Conservation (phyloP, 768 basidiomycete genomes). For the Aureoboletus auriporus region DNA sequence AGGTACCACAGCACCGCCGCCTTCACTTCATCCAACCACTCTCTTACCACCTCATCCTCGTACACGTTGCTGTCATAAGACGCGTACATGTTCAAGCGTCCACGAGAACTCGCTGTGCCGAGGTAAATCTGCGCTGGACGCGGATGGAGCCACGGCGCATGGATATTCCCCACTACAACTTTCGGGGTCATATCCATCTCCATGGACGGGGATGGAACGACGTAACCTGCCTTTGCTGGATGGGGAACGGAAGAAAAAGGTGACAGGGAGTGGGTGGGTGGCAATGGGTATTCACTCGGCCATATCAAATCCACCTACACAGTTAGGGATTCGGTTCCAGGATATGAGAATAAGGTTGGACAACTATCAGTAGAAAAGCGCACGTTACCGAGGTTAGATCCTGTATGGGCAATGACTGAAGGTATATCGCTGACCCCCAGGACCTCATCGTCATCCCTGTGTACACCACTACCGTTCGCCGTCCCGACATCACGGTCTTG, state of each 20-base stretch:
- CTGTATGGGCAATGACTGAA: conserved; percentile 8
- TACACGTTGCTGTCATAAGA: conserved; percentile 47
- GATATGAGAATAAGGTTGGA: not conserved
- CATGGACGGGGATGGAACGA: not conserved
- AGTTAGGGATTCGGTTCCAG: too few relatives aligned
- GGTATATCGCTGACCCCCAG: conserved; percentile 4
- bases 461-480: too few relatives aligned
- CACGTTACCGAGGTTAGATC: conserved; percentile 30
- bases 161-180: conserved; percentile 4
- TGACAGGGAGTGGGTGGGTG: conserved; percentile 7
- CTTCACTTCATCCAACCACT: conserved; percentile 47
- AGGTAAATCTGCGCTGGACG: conserved; percentile 44
- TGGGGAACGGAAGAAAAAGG: conserved; percentile 18
- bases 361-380: not conserved
- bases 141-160: conserved; percentile 30
- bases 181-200: conserved; percentile 3
- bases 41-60: conserved; percentile 34
- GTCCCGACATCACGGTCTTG: too few relatives aligned
- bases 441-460: not conserved
- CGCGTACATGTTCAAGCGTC: conserved; percentile 31
- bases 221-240: conserved; percentile 9
- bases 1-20: conserved; percentile 31
- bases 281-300: conserved; percentile 35
- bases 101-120: conserved; percentile 32
- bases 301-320: conserved; percentile 31